These are phyloP conservation scores for Boletus edulis DNA, from an alignment of 768 basidiomycete genomes.

Conservation along the genomic window DNA sequence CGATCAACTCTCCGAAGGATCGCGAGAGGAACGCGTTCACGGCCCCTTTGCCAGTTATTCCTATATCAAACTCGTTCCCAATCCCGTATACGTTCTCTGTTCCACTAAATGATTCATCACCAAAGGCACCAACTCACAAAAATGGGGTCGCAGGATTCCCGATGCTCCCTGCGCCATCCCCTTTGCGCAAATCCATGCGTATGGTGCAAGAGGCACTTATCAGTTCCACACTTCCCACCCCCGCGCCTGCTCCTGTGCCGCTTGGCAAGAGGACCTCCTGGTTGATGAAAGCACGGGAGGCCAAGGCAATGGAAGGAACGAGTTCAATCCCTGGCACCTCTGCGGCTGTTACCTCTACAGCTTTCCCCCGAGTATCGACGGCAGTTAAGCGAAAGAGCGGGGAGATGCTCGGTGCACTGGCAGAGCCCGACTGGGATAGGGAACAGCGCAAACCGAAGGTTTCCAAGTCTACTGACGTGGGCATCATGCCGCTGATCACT, in stretches of 20 bases:
- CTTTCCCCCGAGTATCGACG: conserved; percentile 18
- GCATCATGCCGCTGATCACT: conserved; percentile 25
- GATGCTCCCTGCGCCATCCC: conserved; percentile 64
- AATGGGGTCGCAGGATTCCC: conserved; percentile 49
- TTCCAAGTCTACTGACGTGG: conserved; percentile 42
- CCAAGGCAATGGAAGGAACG: conserved; percentile 58
- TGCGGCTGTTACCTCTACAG: neutral
- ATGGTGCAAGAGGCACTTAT: conserved; percentile 44
- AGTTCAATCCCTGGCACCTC: conserved; percentile 27
- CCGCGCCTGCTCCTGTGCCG: conserved; percentile 36
- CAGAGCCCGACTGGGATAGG: conserved; percentile 28
- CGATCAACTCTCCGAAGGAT: conserved; percentile 1
- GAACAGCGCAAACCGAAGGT: conserved; percentile 49
- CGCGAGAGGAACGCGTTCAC: conserved; percentile 23
- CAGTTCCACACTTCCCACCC: conserved; percentile 32
- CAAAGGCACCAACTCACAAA: conserved; percentile 35
- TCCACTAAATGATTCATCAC: conserved; percentile 36
- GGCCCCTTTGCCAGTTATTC: conserved; percentile 19
- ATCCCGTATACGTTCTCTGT: conserved; percentile 25
- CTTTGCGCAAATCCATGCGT: conserved; percentile 67
- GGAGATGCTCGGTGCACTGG: conserved; percentile 36
- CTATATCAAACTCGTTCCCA: conserved; percentile 6
- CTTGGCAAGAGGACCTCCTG: conserved; percentile 74
- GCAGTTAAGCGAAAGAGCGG: conserved; percentile 66
- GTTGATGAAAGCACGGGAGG: conserved; percentile 75